Evolutionary conservation across 1,284 basidiomycete genomes (phyloP), one percentile per base, ranked within the genome.

Genomic region (Sanguinoderma infundibulare): DNA sequence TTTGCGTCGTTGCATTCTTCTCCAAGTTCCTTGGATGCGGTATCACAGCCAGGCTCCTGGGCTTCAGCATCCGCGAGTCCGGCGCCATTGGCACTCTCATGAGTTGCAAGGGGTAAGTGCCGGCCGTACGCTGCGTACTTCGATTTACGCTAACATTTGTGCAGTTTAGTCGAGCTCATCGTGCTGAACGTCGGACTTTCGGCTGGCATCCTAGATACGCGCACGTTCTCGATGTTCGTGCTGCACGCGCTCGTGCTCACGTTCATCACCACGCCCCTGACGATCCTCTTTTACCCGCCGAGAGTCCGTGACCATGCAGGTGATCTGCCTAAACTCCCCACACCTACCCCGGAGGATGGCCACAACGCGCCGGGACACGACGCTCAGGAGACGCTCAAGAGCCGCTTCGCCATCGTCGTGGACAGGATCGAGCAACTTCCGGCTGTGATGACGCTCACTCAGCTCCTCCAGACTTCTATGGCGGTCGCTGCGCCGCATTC

Each of bases 151-250:
- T 64, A 3, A 34, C 35, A 20, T 20, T n/a, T 20, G 22, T 12
- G 54, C 15, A 91, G 90, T 63, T 81, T 94, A 15, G 92, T 94
- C 15, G 92, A 95, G 75, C 85, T 97, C 50, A 96, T 98, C 66
- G 96, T 97, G 10, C 87, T 98, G 71, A 98, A 98, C 72, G 90
- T 98, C 67, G 96, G 95, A 64, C 82, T 95, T 2, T 78, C 84
- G 62, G 95, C 95, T 1, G 81, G 83, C 1, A 92, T 98, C 65
- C 84, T 98, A 55, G 86, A 93, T 74, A 79, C 84, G 0, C 81
- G 84, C 39, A 81, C 83, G 10, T 91, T 91, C 76, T 90, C 89
- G 15, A 97, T 98, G 94, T 96, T 98, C 68, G 94, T 97, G 57
- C 79, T 97, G 54, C 90, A 92, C 71, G 95, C 95, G 2, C 77